These are phyloP conservation scores for Vitis cinerea DNA, from an alignment of 164 flowering plant species.

Conservation along the genomic window DNA sequence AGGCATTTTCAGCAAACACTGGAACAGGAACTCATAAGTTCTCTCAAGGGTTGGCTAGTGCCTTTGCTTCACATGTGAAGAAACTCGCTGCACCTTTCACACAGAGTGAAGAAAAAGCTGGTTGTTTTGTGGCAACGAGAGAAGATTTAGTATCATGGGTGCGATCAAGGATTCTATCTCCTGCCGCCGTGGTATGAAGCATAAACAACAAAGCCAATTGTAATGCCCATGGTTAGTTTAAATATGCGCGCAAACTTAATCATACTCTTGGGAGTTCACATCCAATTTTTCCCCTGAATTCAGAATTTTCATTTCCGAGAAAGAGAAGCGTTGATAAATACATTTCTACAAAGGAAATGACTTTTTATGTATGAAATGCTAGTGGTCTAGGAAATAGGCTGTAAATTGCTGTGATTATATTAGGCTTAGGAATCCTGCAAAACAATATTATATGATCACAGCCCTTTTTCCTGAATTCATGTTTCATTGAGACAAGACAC, in stretches of 20 bases:
- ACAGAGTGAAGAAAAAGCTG: slow-evolving; percentile 61
- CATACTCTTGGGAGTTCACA: too few relatives aligned
- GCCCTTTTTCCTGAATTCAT: too few relatives aligned
- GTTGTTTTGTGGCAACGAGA: slow-evolving; percentile 62
- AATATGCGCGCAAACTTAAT: background rate
- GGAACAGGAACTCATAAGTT: slow-evolving; percentile 84
- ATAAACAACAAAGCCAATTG: background rate
- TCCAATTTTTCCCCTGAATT: too few relatives aligned
- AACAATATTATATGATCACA: too few relatives aligned
- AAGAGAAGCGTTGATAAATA: too few relatives aligned
- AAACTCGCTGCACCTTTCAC: slow-evolving; percentile 71
- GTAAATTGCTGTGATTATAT: too few relatives aligned
- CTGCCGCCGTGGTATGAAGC: slow-evolving; percentile 23
- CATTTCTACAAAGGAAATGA: too few relatives aligned
- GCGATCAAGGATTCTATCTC: slow-evolving; percentile 33
- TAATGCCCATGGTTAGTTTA: background rate
- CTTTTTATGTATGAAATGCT: too few relatives aligned
- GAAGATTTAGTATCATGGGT: slow-evolving; percentile 74
- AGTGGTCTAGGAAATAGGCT: too few relatives aligned
- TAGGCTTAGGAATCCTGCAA: too few relatives aligned
- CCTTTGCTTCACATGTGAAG: slow-evolving; percentile 72
- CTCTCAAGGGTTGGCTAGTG: slow-evolving; percentile 67
- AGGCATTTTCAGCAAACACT: slow-evolving; percentile 58
- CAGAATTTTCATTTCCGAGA: too few relatives aligned
- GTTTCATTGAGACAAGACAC: too few relatives aligned